Conservation (phyloP, 495 filamentous ascomycete genomes). For the Aspergillus taichungensis region DNA sequence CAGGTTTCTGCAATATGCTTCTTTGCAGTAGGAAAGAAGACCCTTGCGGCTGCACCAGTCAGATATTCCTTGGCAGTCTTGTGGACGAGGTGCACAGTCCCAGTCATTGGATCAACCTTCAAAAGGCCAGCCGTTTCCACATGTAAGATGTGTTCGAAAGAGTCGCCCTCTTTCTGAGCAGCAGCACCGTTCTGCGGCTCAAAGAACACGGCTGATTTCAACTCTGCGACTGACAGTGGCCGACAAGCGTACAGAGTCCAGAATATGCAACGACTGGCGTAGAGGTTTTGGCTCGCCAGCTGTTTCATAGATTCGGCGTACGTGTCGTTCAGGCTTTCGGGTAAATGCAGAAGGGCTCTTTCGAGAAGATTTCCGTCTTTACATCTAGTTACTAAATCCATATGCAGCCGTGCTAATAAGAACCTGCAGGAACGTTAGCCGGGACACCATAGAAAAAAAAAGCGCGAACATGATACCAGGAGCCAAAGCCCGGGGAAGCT, state of each 20-base stretch:
- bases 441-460: not conserved
- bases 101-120: slow-evolving; percentile 16
- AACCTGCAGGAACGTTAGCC: slow-evolving; percentile 22
- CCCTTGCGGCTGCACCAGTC: slow-evolving; percentile 17
- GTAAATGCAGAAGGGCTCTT: slow-evolving; percentile 19
- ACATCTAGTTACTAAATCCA: slow-evolving; percentile 20
- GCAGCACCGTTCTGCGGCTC: too few species aligned
- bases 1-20: slow-evolving; percentile 26
- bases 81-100: slow-evolving; percentile 23
- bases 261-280: slow-evolving; percentile 18
- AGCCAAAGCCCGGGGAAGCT: slow-evolving; percentile 3
- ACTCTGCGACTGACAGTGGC: slow-evolving; percentile 19
- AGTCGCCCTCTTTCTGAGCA: too few species aligned
- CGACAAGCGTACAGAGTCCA: slow-evolving; percentile 23
- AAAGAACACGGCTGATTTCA: too few species aligned
- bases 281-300: slow-evolving; percentile 15
- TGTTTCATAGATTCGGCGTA: slow-evolving; percentile 28
- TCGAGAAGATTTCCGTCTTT: slow-evolving; percentile 16
- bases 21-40: slow-evolving; percentile 25
- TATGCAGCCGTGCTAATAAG: slow-evolving; percentile 20
- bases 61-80: slow-evolving; percentile 28
- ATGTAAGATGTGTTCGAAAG: too few species aligned
- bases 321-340: slow-evolving; percentile 22
- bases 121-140: slow-evolving; percentile 18
- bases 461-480: not conserved